Conservation (phyloP, 73 alveolate genomes). For the Tetrahymena malaccensis region DNA sequence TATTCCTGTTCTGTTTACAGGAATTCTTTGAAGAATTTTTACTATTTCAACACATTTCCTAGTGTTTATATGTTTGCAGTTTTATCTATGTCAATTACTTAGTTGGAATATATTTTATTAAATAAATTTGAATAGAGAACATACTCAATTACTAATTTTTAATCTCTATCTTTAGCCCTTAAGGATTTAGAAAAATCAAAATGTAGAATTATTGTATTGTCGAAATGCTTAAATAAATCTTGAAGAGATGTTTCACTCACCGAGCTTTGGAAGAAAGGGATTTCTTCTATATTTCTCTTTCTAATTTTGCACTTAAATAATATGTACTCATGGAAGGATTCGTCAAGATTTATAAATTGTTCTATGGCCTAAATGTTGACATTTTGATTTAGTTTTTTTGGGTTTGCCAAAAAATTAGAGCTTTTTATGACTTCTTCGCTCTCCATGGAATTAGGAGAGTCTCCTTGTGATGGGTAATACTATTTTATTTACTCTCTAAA, state of each 20-base stretch:
- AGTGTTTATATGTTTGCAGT: neutral
- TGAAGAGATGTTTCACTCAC: neutral
- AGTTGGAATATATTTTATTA: neutral
- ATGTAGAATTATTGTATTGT: neutral
- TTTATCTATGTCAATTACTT: neutral
- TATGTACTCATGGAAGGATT: neutral
- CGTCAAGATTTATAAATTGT: neutral
- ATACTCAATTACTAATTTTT: neutral
- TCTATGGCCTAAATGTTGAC: neutral
- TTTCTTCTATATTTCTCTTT: neutral
- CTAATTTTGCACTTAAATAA: neutral
- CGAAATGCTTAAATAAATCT: neutral
- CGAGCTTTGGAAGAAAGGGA: neutral
- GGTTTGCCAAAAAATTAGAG: neutral
- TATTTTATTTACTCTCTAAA: neutral
- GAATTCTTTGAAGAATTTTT: neutral
- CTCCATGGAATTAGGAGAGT: neutral
- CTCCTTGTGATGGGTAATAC: neutral
- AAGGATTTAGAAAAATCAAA: neutral
- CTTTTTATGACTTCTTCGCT: neutral
- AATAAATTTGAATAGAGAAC: neutral
- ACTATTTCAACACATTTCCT: neutral
- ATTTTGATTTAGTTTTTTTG: neutral
- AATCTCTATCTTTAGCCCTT: neutral
- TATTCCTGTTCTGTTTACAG: neutral